Conservation (phyloP, 2,329 filamentous ascomycete genomes). For the Biscogniauxia marginata region DNA sequence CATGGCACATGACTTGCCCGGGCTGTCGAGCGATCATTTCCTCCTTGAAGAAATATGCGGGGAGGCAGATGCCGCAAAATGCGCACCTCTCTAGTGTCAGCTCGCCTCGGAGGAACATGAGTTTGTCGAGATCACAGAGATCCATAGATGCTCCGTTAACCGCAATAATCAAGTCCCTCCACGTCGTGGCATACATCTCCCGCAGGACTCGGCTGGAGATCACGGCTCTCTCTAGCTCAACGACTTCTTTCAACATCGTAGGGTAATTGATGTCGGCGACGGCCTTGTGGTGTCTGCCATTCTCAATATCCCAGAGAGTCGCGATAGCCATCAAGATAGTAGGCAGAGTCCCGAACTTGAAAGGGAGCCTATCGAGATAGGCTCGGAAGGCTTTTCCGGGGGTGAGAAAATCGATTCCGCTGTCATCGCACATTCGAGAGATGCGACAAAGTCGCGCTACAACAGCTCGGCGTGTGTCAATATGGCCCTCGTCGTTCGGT, state of each 20-base stretch:
- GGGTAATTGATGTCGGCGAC: neutral
- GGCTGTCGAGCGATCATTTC: neutral
- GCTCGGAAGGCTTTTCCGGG: constrained; percentile 26
- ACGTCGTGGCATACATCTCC: constrained; percentile 10
- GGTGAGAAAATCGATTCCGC: constrained; percentile 22
- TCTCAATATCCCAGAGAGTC: constrained; percentile 13
- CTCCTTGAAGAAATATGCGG: constrained; percentile 15
- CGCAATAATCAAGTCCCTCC: constrained; percentile 20
- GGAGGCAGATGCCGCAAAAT: constrained; percentile 9
- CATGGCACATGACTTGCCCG: constrained; percentile 14
- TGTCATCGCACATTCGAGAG: constrained; percentile 10
- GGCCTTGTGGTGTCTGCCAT: neutral
- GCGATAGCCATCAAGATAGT: constrained; percentile 21
- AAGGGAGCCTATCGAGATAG: constrained; percentile 28
- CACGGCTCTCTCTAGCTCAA: neutral
- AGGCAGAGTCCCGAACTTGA: constrained; percentile 11
- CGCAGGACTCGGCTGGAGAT: neutral
- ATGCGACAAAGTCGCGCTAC: constrained; percentile 14
- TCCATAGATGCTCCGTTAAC: constrained; percentile 14
- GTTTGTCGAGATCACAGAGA: neutral
- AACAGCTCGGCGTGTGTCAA: constrained; percentile 17
- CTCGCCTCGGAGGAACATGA: neutral
- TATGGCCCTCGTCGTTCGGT: constrained; percentile 14
- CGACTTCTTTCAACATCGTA: neutral
- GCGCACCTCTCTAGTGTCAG: constrained; percentile 9